A percentile compares a stretch with the other conserved stretches of the same genome.
These are phyloP conservation scores for Lasiodiplodia gonubiensis DNA, from an alignment of 2,329 filamentous ascomycete species.

Conservation along the genomic window DNA sequence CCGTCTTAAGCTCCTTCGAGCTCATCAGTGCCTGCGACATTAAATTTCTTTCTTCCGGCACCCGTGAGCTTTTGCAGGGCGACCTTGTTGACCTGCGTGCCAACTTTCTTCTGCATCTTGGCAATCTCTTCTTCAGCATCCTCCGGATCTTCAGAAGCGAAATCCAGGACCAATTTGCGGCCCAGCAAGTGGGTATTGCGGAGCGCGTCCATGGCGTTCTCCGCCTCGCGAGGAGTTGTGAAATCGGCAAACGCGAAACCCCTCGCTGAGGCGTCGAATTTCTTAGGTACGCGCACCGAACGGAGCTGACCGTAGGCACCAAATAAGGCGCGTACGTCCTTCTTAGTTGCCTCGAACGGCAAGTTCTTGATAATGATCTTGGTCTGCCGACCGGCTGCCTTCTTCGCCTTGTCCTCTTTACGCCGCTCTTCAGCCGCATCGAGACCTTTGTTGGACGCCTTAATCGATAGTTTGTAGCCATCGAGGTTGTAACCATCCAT, in stretches of 20 bases:
- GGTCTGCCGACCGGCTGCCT: constrained; percentile 74
- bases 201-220: constrained; percentile 88
- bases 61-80: constrained; percentile 87
- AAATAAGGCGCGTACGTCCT: constrained; percentile 85
- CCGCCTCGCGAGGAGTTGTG: constrained; percentile 85
- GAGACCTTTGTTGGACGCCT: constrained; percentile 82
- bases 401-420: constrained; percentile 82
- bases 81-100: constrained; percentile 87
- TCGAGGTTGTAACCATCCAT: constrained; percentile 92
- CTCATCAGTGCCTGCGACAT: constrained; percentile 73
- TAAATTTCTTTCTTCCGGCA: constrained; percentile 84
- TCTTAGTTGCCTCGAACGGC: constrained; percentile 93
- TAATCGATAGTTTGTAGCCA: constrained; percentile 82
- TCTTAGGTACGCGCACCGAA: constrained; percentile 92
- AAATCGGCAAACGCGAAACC: constrained; percentile 98
- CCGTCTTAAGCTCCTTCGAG: constrained; percentile 45
- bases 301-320: constrained; percentile 89
- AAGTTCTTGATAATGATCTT: constrained; percentile 99
- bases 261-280: constrained; percentile 85
- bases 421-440: constrained; percentile 88
- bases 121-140: constrained; percentile 96
- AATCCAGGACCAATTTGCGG: constrained; percentile 86
- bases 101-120: constrained; percentile 96
- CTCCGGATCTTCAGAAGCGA: constrained; percentile 83
- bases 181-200: constrained; percentile 93